A percentile compares a stretch with the other conserved stretches of the same genome.
phyloP scores from a whole-genome alignment of 1,284 basidiomycete species.

The Boletus mariae region DNA sequence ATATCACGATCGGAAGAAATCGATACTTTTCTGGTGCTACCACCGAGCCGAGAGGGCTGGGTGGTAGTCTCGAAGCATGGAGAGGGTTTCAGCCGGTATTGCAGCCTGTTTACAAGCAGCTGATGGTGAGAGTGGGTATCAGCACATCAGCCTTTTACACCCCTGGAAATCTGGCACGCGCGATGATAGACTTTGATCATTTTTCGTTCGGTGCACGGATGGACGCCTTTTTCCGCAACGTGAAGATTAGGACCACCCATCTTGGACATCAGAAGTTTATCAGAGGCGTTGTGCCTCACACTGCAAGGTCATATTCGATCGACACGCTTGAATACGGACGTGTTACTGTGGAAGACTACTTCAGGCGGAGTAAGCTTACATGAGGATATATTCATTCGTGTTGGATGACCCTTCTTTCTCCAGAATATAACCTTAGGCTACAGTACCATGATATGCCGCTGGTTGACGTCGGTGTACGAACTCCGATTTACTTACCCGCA shows the following conservation, averaged over 20 bases:
- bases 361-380: slow-evolving; percentile 50
- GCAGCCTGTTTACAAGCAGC: slow-evolving; percentile 60
- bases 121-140: slow-evolving; percentile 78
- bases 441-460: slow-evolving; percentile 53
- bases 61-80: slow-evolving; percentile 64
- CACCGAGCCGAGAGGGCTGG: slow-evolving; percentile 38
- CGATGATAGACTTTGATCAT: slow-evolving; percentile 50
- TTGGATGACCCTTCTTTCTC: background rate
- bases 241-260: slow-evolving; percentile 59
- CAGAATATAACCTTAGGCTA: slow-evolving; percentile 61
- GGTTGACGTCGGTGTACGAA: slow-evolving; percentile 38
- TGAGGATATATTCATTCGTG: background rate
- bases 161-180: slow-evolving; percentile 57
- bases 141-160: slow-evolving; percentile 73
- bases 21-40: slow-evolving; percentile 60
- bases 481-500: slow-evolving; percentile 45
- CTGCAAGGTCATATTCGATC: slow-evolving; percentile 53
- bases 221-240: slow-evolving; percentile 54
- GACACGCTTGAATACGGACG: slow-evolving; percentile 45
- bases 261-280: slow-evolving; percentile 67
- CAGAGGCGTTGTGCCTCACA: slow-evolving; percentile 47
- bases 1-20: slow-evolving; percentile 49
- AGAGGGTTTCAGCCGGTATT: slow-evolving; percentile 73
- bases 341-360: slow-evolving; percentile 63
- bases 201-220: slow-evolving; percentile 54